These are phyloP conservation scores for Perkinsus olseni DNA, from an alignment of 169 alveolate species.

Conservation along the genomic window DNA sequence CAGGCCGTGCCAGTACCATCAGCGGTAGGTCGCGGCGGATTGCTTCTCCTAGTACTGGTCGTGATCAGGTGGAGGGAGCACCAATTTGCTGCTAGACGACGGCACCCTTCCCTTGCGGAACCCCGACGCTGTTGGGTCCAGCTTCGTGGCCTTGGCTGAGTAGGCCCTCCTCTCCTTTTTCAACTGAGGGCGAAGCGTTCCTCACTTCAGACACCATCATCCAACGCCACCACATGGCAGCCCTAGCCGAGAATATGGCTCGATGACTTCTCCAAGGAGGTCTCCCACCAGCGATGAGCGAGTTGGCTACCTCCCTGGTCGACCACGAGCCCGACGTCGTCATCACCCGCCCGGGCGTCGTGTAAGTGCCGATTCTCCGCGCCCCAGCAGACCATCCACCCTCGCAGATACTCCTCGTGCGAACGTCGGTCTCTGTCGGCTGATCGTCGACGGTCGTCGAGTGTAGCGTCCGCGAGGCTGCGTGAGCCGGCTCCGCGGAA, in stretches of 20 bases:
- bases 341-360: neutral
- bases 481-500: neutral
- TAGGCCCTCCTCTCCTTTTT: neutral
- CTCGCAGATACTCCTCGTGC: neutral
- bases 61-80: neutral
- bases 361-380: neutral
- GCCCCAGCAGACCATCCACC: neutral
- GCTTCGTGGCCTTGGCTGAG: neutral
- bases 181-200: neutral
- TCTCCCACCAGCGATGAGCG: neutral
- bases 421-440: neutral
- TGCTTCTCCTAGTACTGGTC: neutral
- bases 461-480: neutral
- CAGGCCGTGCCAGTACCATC: neutral
- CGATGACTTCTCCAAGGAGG: neutral
- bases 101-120: neutral
- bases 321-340: neutral
- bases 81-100: neutral
- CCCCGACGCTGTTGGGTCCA: neutral
- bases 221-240: no score
- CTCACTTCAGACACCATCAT: no score
- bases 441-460: neutral
- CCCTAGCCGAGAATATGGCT: neutral
- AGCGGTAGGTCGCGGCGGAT: neutral
- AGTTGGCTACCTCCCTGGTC: neutral